Base-by-base conservation (phyloP, 73 alveolate species). In the Uronychia setigera region DNA sequence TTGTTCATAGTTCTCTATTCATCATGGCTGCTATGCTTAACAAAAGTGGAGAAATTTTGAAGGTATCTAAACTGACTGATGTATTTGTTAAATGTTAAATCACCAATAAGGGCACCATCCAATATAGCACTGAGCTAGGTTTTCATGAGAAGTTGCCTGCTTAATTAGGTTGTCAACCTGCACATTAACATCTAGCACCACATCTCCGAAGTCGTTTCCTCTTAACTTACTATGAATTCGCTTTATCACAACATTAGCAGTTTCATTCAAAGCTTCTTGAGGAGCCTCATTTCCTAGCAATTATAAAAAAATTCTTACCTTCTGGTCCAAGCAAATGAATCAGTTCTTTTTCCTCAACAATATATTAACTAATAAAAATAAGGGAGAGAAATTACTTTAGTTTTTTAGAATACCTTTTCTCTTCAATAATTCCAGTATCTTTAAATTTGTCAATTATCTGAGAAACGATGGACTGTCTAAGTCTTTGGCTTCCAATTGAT, bases 101-200 rank as follows among this genome's bases (percentile, higher is more conserved):
- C 93, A 96, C 98, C 98, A 96, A 85, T 93, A 96, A 31, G 99
- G 99, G 76, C 99, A 95, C 99, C 99, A 96, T n/a, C 99, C 99
- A 82, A 95, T 85, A 92, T 96, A 96, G 79, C 97, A 84, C 82
- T 96, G 97, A 31, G 97, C 96, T 32, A 96, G 93, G 81, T 96
- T 96, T 92, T 95, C 97, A 88, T 93, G 97, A 31, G 97, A 86
- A 35, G 98, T 93, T 1, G 99, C 99, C 86, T 96, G 96, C 82
- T 88, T 93, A 80, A 96, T 96, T 31, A 96, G 91, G 58, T 97
- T 91, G 81, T 95, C 97, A 26, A 96, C 96, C 84, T 96, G 97
- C 26, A 81, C 93, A 59, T 88, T 91, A 59, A 95, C 79, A 82
- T 93, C 95, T 80, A 91, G 80, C 79, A 80, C 87, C 78, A 87